Evolutionary conservation across 805 yeast genomes (phyloP), one percentile per base, ranked within the genome.

Genomic region (Myxozyma udenii): DNA sequence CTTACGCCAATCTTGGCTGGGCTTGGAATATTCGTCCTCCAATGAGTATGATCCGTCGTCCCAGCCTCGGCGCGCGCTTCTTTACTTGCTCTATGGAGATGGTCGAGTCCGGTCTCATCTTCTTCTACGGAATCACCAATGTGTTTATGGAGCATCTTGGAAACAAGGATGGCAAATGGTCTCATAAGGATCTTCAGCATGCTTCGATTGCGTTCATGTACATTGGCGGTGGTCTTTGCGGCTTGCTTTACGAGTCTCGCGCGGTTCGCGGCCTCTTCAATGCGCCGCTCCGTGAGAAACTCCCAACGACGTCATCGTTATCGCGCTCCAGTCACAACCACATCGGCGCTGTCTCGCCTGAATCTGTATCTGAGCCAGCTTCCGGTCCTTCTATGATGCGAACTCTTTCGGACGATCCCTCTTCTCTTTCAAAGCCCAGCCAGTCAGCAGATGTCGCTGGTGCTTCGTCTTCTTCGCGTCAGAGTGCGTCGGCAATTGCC

Each of bases 141-240:
- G 76, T 93, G 21, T 93, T 93, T 66, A 66, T 93, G 69, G 98
- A 93, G 69, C 97, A 87, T 68, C 75, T 93, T 58, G 87, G 88
- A 23, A 74, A 79, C 44, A 71, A 80, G 3, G 93, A 85, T 49
- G 95, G 95, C 21, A 80, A 68, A 28, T 93, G 97, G 96, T 74
- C 85, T 6, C 86, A 95, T 35, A 88, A 87, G 66, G 96, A 88
- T 63, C 74, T 88, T 57, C 96, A 88, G 71, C 96, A 88, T 64
- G 90, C 74, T 4, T 86, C 95, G 14, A 89, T 88, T 65, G 96
- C 96, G 0, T 88, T 88, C 65, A 83, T 88, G 81, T 91, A 76
- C 67, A 77, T 93, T 61, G 98, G 98, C 4, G 81, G 89, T 41
- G 98, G 98, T 2, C 73, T 89, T 40, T 85, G 96, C 71, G 98